A percentile compares a stretch with the other conserved stretches of the same genome.
Evolutionary conservation across 2,329 filamentous ascomycete species (phyloP).

Genomic region (Talaromyces sp.): DNA sequence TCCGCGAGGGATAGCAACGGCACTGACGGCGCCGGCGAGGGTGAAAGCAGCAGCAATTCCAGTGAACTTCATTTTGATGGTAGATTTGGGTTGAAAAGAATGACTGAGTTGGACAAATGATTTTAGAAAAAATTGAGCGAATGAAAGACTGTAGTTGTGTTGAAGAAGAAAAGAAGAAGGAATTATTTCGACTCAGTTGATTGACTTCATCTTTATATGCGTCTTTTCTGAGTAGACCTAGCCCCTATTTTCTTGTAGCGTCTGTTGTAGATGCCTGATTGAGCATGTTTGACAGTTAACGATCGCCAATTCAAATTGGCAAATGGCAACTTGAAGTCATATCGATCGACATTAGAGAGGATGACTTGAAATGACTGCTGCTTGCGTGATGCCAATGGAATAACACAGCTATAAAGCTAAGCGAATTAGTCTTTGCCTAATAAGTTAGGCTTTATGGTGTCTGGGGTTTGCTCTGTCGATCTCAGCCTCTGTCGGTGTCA

Average conservation of each 20-base stretch:
- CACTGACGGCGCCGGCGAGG: slow-evolving; percentile 31
- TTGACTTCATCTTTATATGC: not conserved
- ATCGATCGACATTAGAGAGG: not conserved
- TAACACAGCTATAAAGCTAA: not conserved
- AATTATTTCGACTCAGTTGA: not conserved
- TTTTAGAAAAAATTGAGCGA: not conserved
- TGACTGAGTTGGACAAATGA: slow-evolving; percentile 22
- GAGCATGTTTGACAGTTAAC: not conserved
- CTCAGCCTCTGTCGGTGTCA: not conserved
- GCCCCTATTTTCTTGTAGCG: not conserved
- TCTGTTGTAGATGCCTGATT: not conserved
- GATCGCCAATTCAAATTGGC: not conserved
- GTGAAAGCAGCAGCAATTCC: slow-evolving; percentile 34
- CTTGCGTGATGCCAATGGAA: not conserved
- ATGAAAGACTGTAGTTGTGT: not conserved
- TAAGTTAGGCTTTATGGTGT: not conserved
- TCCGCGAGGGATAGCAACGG: slow-evolving; percentile 32
- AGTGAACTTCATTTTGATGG: slow-evolving; percentile 39
- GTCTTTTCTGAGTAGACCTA: not conserved
- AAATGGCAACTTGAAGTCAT: not conserved
- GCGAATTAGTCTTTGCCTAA: not conserved
- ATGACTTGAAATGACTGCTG: not conserved
- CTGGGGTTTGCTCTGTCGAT: not conserved
- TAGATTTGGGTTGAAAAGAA: slow-evolving; percentile 26
- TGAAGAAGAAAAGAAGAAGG: not conserved